Conservation (phyloP, 2,329 filamentous ascomycete species). For the Penicillium sp. region DNA sequence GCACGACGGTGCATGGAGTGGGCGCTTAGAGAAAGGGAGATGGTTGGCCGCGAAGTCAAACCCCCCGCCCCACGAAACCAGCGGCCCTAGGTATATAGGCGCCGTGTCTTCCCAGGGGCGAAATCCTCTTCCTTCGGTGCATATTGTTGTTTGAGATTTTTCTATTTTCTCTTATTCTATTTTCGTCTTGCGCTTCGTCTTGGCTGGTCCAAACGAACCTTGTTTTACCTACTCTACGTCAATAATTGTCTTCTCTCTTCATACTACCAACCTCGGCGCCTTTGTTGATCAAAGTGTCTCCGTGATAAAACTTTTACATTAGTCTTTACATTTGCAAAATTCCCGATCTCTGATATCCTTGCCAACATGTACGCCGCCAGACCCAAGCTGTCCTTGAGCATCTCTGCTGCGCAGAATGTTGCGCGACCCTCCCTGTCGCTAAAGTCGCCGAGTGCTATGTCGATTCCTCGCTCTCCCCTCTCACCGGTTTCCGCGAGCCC, state of each 20-base stretch:
- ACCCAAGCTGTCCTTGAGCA: slow-evolving; percentile 49
- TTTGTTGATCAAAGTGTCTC: slow-evolving; percentile 39
- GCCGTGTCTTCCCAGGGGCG: slow-evolving; percentile 21
- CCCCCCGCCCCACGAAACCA: not conserved
- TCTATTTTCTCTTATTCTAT: slow-evolving; percentile 34
- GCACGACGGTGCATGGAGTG: slow-evolving; percentile 17
- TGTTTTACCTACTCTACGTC: slow-evolving; percentile 20
- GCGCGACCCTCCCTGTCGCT: slow-evolving; percentile 41
- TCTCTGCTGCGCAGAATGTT: slow-evolving; percentile 37
- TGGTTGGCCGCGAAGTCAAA: slow-evolving; percentile 10
- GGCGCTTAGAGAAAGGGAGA: slow-evolving; percentile 17
- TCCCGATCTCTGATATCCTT: slow-evolving; percentile 3
- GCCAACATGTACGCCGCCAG: slow-evolving; percentile 43
- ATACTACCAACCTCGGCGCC: slow-evolving; percentile 4
- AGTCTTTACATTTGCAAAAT: slow-evolving; percentile 9
- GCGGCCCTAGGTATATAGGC: slow-evolving; percentile 35
- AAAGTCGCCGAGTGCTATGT: slow-evolving; percentile 42
- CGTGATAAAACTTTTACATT: slow-evolving; percentile 6
- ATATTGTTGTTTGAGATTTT: slow-evolving; percentile 35
- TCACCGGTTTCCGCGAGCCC: slow-evolving; percentile 46
- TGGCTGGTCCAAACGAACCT: slow-evolving; percentile 46
- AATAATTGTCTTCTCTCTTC: slow-evolving; percentile 27
- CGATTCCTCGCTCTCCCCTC: slow-evolving; percentile 44
- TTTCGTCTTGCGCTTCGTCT: slow-evolving; percentile 35
- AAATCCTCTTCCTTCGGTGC: slow-evolving; percentile 16